These are phyloP conservation scores for Nicotiana knightiana DNA, from an alignment of 257 asterid genomes.

Conservation along the genomic window DNA sequence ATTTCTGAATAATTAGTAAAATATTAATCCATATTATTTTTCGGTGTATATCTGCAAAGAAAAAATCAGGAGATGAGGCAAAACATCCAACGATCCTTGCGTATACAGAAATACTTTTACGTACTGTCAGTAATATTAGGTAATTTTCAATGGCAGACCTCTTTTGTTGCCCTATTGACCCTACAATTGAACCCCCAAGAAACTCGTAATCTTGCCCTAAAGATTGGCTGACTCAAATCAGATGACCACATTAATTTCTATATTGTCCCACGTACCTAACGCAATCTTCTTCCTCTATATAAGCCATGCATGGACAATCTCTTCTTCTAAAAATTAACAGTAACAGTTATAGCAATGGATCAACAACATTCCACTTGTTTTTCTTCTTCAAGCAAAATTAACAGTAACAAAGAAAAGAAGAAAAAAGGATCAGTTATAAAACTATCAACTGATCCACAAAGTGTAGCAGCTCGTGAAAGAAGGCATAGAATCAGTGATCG, in stretches of 20 bases:
- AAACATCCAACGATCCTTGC: background rate
- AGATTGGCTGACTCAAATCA: slow-evolving; percentile 21
- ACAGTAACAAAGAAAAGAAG: slow-evolving; percentile 15
- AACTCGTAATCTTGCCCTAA: slow-evolving; percentile 18
- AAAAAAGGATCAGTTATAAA: slow-evolving; percentile 19
- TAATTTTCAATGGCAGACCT: slow-evolving; percentile 11
- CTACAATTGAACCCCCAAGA: background rate
- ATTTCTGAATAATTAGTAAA: too few relatives aligned
- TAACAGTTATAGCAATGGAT: slow-evolving; percentile 10
- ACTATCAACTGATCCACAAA: slow-evolving; percentile 79
- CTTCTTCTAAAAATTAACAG: background rate
- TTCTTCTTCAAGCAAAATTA: slow-evolving; percentile 16
- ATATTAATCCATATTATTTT: too few relatives aligned
- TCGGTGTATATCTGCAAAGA: background rate
- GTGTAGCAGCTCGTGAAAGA: slow-evolving; percentile 76
- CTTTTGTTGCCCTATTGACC: slow-evolving; percentile 21
- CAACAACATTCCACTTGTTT: slow-evolving; percentile 10
- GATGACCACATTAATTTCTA: background rate
- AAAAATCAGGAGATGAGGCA: background rate
- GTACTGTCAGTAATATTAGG: slow-evolving; percentile 8
- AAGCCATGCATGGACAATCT: slow-evolving; percentile 8
- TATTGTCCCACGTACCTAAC: slow-evolving; percentile 19
- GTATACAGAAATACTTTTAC: background rate
- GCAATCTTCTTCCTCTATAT: slow-evolving; percentile 10
- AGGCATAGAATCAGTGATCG: slow-evolving; percentile 78